Percentiles rank a stretch among this genome's conserved stretches.
phyloP scores from a whole-genome alignment of 768 basidiomycete genomes.

The Pulveroboletus sp. region DNA sequence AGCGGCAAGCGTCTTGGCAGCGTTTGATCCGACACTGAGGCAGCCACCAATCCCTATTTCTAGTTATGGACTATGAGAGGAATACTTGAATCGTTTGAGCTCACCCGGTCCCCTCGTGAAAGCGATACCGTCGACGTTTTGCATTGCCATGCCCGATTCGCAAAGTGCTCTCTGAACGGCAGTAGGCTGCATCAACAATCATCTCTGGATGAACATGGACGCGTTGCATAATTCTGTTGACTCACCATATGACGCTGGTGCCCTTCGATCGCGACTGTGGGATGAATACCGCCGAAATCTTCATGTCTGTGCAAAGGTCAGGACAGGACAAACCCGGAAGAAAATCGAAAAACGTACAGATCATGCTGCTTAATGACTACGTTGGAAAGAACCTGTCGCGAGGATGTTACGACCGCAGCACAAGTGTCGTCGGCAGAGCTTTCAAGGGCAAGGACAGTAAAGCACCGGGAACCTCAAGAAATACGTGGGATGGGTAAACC shows the following conservation, averaged over 20 bases:
- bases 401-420: slow-evolving; percentile 76
- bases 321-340: background rate
- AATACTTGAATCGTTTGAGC: background rate
- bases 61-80: background rate
- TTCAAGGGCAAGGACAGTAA: slow-evolving; percentile 76
- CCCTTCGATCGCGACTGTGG: slow-evolving; percentile 66
- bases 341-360: slow-evolving; percentile 37
- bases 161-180: slow-evolving; percentile 66
- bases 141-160: slow-evolving; percentile 56
- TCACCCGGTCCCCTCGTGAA: slow-evolving; percentile 85
- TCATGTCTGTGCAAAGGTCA: slow-evolving; percentile 20
- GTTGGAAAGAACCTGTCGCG: slow-evolving; percentile 70
- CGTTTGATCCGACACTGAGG: slow-evolving; percentile 71
- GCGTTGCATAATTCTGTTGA: background rate
- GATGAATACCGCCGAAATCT: slow-evolving; percentile 66
- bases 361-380: slow-evolving; percentile 81
- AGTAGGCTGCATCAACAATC: slow-evolving; percentile 48
- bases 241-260: slow-evolving; percentile 78
- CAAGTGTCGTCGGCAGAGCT: slow-evolving; percentile 94
- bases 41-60: slow-evolving; percentile 71
- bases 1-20: slow-evolving; percentile 83
- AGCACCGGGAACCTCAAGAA: too few relatives aligned
- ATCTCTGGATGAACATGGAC: background rate
- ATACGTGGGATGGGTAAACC: too few relatives aligned
- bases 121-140: slow-evolving; percentile 80